A percentile compares a stretch with the other conserved stretches of the same genome.
Conservation (phyloP, 257 asterid species). For the Cynanchum wilfordii region DNA sequence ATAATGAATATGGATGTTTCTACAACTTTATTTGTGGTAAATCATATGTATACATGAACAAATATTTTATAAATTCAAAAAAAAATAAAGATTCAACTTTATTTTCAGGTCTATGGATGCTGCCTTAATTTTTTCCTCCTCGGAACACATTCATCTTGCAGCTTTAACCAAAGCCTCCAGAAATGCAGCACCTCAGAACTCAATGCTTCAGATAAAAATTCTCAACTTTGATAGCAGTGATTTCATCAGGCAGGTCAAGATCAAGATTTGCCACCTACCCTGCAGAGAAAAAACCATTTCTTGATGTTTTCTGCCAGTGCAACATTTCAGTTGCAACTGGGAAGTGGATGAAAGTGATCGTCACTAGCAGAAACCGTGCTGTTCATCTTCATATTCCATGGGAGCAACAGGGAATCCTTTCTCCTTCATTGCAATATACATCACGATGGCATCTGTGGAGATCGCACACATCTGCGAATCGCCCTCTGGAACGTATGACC, state of each 20-base stretch:
- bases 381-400: constrained; percentile 86
- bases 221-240: constrained; percentile 60
- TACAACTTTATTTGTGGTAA: too few species aligned
- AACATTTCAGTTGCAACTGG: too few species aligned
- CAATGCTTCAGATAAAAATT: constrained; percentile 48
- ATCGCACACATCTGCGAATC: neutral
- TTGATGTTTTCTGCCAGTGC: constrained; percentile 81
- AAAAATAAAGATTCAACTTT: too few species aligned
- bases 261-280: constrained; percentile 46
- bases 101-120: too few species aligned
- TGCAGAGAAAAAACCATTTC: constrained; percentile 82
- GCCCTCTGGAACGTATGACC: neutral
- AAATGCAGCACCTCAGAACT: neutral
- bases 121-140: neutral
- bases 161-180: neutral
- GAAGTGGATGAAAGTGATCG: neutral
- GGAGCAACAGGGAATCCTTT: constrained; percentile 87
- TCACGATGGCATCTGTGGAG: neutral
- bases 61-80: too few species aligned
- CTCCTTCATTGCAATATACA: constrained; percentile 61
- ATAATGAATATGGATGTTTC: too few species aligned
- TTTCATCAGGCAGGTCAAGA: constrained; percentile 68
- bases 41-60: too few species aligned
- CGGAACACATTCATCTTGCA: neutral
- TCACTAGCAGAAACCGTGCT: constrained; percentile 71